Base-by-base conservation (phyloP, 352 stramenopile species). In the Pythium brassicae region DNA sequence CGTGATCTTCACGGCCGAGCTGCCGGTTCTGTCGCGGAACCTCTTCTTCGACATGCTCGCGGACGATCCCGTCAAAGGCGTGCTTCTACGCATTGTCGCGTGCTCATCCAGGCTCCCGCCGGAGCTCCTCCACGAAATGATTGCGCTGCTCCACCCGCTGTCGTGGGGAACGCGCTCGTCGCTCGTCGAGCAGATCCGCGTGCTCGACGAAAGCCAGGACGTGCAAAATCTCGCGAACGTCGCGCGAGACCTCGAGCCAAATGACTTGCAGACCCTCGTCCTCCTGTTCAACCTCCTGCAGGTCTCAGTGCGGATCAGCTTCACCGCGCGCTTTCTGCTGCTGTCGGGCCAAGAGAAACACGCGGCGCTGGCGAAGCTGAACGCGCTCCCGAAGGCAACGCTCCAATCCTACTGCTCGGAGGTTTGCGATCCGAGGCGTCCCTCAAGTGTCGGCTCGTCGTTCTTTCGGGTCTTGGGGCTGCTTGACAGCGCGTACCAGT, bases 181-280 rank as follows among this genome's bases (percentile, higher is more conserved):
- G 23, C 71, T 87, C 12, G 53, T 89, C 8, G 77, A 89, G 59
- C 77, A 89, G 59, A 68, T 86, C 25, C 76, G 73, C 17, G 66
- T 68, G 10, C 55, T 89, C 3, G 74, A 89, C 17, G 62, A 59
- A 1, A 50, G 53, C 4, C 55, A 48, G 3, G 57, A 86, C 26
- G 60, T 81, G 0, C 50, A 78, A 48, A 68, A 59, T n/a, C 59
- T 78, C 5, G 56, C 70, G 22, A 42, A 67, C 14, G 61, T 82
- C 14, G 59, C 78, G 6, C 64, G 52, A 7, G 68, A 71, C 3
- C 68, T 87, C 26, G 47, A 71, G 6, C 57, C 71, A 1, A 61
- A 70, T n/a, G 66, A 69, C 14, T 43, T 86, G 9, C 56, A 76
- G 14, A 56, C 56, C 17, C 48, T 86, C 7, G 60, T 86, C 0